phyloP scores from a whole-genome alignment of 352 stramenopile species.

The Phytopythium montanum region DNA sequence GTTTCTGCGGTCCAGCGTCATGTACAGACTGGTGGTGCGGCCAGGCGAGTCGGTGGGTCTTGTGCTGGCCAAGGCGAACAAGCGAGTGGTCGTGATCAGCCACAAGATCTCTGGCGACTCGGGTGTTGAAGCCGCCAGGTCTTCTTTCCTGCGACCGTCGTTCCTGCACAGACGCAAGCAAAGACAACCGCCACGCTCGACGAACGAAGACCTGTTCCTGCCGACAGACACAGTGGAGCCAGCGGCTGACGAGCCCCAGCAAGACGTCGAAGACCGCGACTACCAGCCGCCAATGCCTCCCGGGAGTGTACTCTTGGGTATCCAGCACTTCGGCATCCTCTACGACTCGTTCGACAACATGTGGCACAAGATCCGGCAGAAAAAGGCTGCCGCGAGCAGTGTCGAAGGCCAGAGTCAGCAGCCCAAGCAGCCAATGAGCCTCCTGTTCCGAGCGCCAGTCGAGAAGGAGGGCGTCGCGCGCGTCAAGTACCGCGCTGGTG shows the following conservation, averaged over 20 bases:
- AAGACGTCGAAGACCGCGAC: not conserved
- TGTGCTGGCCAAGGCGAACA: constrained; percentile 54
- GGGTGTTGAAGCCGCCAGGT: not conserved
- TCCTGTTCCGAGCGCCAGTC: constrained; percentile 48
- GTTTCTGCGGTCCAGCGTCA: constrained; percentile 41
- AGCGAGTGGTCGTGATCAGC: constrained; percentile 58
- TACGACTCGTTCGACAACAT: constrained; percentile 69
- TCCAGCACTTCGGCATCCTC: constrained; percentile 56
- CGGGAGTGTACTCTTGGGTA: constrained; percentile 51
- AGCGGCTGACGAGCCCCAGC: not conserved
- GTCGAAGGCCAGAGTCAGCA: constrained; percentile 5
- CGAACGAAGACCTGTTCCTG: constrained; percentile 4
- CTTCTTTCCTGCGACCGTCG: not conserved
- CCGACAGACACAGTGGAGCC: not conserved
- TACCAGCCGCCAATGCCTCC: constrained; percentile 25
- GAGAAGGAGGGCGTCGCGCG: constrained; percentile 31
- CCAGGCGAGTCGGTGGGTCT: constrained; percentile 24
- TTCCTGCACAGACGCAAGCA: constrained; percentile 4
- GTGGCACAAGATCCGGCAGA: constrained; percentile 59
- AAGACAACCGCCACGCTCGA: constrained; percentile 4
- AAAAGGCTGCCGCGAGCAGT: constrained; percentile 20
- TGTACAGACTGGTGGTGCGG: constrained; percentile 41
- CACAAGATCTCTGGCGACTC: constrained; percentile 14
- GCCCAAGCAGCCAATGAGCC: constrained; percentile 36
- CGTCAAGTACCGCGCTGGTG: constrained; percentile 32